Conservation (phyloP, 2,329 filamentous ascomycete species). For the Mycosphaerella sp. region DNA sequence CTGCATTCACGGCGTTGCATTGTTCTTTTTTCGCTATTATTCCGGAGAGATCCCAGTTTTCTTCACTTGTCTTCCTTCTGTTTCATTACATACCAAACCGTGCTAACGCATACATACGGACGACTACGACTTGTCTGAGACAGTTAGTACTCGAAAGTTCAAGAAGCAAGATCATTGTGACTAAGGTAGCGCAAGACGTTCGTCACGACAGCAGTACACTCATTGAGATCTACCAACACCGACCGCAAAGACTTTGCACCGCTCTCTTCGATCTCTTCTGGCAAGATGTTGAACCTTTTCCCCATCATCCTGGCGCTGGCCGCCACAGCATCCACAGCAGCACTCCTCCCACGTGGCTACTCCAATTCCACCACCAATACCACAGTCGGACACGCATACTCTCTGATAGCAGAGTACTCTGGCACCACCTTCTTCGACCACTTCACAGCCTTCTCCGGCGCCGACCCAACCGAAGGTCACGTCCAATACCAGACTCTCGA, state of each 20-base stretch:
- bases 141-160: neutral
- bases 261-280: neutral
- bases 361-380: constrained; percentile 4
- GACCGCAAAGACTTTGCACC: neutral
- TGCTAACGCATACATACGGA: neutral
- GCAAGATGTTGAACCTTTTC: neutral
- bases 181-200: neutral
- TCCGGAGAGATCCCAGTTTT: neutral
- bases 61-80: constrained; percentile 2
- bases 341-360: constrained; percentile 10
- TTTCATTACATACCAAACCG: neutral
- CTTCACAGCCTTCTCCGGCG: constrained; percentile 41
- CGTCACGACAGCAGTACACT: neutral
- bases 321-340: constrained; percentile 10
- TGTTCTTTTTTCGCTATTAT: neutral
- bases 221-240: neutral
- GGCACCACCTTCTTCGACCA: constrained; percentile 40
- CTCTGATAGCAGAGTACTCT: constrained; percentile 28
- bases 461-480: constrained; percentile 42
- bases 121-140: neutral
- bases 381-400: constrained; percentile 19
- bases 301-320: constrained; percentile 7
- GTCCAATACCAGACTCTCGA: constrained; percentile 22
- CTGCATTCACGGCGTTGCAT: constrained; percentile 1
- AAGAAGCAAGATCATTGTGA: neutral